phyloP scores from a whole-genome alignment of 768 basidiomycete genomes.

The Boletus bicolor region DNA sequence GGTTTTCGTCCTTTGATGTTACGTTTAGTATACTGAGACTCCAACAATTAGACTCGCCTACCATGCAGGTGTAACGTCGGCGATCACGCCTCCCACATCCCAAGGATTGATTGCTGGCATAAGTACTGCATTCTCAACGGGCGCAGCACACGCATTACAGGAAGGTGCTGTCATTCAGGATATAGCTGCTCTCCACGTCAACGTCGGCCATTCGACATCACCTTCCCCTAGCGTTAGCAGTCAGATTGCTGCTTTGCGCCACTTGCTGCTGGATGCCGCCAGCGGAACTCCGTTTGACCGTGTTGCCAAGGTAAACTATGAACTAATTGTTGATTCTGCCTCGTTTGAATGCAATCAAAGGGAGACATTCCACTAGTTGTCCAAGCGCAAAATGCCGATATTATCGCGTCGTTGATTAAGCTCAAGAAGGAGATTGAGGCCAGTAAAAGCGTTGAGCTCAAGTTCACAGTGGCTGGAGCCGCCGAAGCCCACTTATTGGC shows the following conservation, averaged over 20 bases:
- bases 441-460: conserved; percentile 41
- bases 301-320: conserved; percentile 41
- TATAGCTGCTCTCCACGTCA: conserved; percentile 58
- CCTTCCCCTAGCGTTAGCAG: conserved; percentile 62
- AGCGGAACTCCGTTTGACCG: conserved; percentile 35
- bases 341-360: conserved; percentile 30
- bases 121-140: conserved; percentile 55
- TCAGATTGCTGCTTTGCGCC: conserved; percentile 72
- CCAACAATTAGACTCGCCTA: conserved; percentile 56
- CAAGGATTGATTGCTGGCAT: conserved; percentile 53
- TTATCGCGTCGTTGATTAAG: conserved; percentile 72
- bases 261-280: conserved; percentile 47
- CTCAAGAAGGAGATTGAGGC: conserved; percentile 64
- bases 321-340: not conserved
- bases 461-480: conserved; percentile 63
- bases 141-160: conserved; percentile 52
- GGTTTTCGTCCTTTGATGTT: conserved; percentile 15
- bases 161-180: conserved; percentile 59
- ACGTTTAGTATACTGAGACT: conserved; percentile 1
- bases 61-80: conserved; percentile 59
- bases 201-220: conserved; percentile 43
- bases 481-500: conserved; percentile 73
- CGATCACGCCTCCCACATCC: conserved; percentile 54
- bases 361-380: conserved; percentile 74
- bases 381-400: conserved; percentile 72